Conservation (phyloP, 2,329 filamentous ascomycete species). For the Neofusicoccum parvum region DNA sequence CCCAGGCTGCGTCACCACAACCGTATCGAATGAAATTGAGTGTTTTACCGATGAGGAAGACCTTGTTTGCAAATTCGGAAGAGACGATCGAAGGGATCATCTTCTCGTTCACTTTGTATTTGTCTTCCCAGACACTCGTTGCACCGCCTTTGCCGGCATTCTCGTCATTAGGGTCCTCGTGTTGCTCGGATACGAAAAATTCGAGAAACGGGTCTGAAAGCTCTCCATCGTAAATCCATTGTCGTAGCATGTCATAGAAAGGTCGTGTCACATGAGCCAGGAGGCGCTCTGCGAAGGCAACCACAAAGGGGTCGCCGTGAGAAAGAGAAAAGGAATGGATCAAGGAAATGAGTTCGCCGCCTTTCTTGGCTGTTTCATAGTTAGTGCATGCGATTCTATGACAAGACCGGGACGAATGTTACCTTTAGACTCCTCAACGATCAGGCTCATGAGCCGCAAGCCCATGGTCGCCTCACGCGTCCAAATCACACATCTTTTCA, state of each 20-base stretch:
- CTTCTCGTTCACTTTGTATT: slow-evolving; percentile 80
- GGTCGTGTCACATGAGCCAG: slow-evolving; percentile 85
- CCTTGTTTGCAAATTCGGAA: slow-evolving; percentile 89
- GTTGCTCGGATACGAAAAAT: slow-evolving; percentile 91
- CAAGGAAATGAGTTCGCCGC: slow-evolving; percentile 88
- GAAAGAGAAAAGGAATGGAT: slow-evolving; percentile 93
- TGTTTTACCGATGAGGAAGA: slow-evolving; percentile 96
- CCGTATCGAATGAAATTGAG: slow-evolving; percentile 97
- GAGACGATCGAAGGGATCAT: slow-evolving; percentile 96
- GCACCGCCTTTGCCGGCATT: slow-evolving; percentile 58
- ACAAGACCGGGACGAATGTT: slow-evolving; percentile 33
- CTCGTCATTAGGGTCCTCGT: slow-evolving; percentile 51
- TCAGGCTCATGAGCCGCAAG: slow-evolving; percentile 86
- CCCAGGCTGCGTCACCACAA: slow-evolving; percentile 91
- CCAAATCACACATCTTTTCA: slow-evolving; percentile 97
- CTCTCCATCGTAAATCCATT: slow-evolving; percentile 98
- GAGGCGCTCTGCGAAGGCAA: slow-evolving; percentile 86
- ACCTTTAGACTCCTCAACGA: slow-evolving; percentile 86
- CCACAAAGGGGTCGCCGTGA: slow-evolving; percentile 93
- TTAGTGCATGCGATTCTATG: background rate
- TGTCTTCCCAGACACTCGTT: slow-evolving; percentile 96
- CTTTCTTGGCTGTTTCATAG: slow-evolving; percentile 61
- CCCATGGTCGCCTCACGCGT: slow-evolving; percentile 97
- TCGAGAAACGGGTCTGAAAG: slow-evolving; percentile 93
- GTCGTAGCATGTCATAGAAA: slow-evolving; percentile 93